Evolutionary conservation across 208 protist genomes (phyloP).

Genomic region (Crithidia thermophila): DNA sequence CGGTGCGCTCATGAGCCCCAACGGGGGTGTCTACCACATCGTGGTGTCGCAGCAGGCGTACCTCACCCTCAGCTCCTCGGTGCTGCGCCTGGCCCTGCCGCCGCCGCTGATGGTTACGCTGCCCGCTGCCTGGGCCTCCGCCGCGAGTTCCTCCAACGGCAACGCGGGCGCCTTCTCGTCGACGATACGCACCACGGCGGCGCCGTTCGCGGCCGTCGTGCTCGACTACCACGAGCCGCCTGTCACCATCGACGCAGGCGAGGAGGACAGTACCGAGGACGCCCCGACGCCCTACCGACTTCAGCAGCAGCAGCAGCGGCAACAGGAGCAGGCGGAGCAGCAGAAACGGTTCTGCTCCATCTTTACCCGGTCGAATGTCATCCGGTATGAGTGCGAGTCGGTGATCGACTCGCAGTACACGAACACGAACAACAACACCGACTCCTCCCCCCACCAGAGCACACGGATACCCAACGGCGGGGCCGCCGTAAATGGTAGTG

Average conservation of each 20-base stretch:
- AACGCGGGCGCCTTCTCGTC: conserved; percentile 1
- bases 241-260: neutral
- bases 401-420: neutral
- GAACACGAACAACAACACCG: neutral
- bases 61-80: conserved; percentile 13
- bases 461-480: no score
- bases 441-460: no score
- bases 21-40: conserved; percentile 26
- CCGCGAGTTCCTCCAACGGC: neutral
- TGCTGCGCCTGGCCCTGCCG: conserved; percentile 24
- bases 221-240: conserved; percentile 18
- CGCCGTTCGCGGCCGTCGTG: conserved; percentile 19
- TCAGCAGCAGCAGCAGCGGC: neutral
- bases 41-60: conserved; percentile 14
- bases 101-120: conserved; percentile 1
- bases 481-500: no score
- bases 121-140: neutral
- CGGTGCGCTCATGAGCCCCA: conserved; percentile 3
- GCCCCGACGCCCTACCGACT: no score
- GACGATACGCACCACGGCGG: conserved; percentile 11
- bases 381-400: conserved; percentile 22
- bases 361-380: conserved; percentile 19
- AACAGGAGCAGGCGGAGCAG: neutral
- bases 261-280: no score
- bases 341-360: conserved; percentile 7